Percentiles rank a stretch among this genome's conserved stretches.
phyloP scores from a whole-genome alignment of 2,329 filamentous ascomycete genomes.

The Penicillium sp. region DNA sequence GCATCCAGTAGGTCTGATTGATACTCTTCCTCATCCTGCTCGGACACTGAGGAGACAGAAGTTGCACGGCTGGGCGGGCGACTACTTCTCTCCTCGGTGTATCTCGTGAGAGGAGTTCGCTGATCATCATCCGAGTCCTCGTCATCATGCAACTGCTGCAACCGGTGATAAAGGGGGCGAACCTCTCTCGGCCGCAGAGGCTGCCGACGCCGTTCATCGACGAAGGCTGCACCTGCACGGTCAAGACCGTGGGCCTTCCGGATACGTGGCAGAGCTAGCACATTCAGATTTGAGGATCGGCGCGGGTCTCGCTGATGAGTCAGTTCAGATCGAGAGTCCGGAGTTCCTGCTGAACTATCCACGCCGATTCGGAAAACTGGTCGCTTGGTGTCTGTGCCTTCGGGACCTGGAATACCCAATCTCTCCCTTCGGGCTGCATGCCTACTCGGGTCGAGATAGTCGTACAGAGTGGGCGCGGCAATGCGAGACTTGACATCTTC shows the following conservation, averaged over 20 bases:
- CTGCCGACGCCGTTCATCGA: slow-evolving; percentile 67
- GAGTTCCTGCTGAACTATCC: slow-evolving; percentile 67
- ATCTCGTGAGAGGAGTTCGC: slow-evolving; percentile 66
- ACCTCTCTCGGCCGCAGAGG: slow-evolving; percentile 64
- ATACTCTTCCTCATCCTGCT: slow-evolving; percentile 48
- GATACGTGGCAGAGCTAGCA: slow-evolving; percentile 73
- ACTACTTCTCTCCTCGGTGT: slow-evolving; percentile 85
- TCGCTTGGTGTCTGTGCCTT: slow-evolving; percentile 62
- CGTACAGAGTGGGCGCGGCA: slow-evolving; percentile 76
- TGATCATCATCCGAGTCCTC: slow-evolving; percentile 88
- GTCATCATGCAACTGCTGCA: slow-evolving; percentile 74
- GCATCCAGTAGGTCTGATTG: slow-evolving; percentile 32
- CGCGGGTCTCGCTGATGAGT: slow-evolving; percentile 47
- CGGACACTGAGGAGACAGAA: slow-evolving; percentile 56
- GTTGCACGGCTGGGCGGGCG: slow-evolving; percentile 74
- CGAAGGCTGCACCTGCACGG: slow-evolving; percentile 64
- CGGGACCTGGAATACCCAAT: slow-evolving; percentile 73
- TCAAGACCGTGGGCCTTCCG: slow-evolving; percentile 66
- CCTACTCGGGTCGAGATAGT: slow-evolving; percentile 79
- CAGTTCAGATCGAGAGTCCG: slow-evolving; percentile 53
- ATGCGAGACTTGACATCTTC: slow-evolving; percentile 87
- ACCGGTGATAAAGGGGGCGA: slow-evolving; percentile 78
- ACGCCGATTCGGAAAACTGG: slow-evolving; percentile 59
- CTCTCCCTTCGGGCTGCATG: slow-evolving; percentile 78
- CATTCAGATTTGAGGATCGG: slow-evolving; percentile 52